phyloP scores from a whole-genome alignment of 257 asterid species.

The Eustoma russellianum region DNA sequence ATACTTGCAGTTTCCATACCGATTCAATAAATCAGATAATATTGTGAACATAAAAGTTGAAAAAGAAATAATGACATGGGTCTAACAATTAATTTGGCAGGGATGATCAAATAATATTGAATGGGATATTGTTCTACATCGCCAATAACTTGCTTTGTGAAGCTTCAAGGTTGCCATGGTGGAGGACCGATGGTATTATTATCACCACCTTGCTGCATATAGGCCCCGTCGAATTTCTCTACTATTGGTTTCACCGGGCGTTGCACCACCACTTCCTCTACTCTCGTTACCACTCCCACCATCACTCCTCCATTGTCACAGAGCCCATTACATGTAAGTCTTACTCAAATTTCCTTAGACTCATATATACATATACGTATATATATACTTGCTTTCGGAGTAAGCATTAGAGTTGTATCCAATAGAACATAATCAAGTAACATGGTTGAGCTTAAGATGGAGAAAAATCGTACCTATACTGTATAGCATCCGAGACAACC shows the following conservation, averaged over 20 bases:
- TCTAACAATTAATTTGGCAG: conserved; percentile 16
- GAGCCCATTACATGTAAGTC: conserved; percentile 61
- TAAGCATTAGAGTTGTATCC: too few relatives aligned
- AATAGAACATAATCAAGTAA: too few relatives aligned
- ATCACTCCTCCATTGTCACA: conserved; percentile 69
- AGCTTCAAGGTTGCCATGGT: conserved; percentile 30
- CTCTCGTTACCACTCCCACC: conserved; percentile 81
- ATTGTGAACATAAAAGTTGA: too few relatives aligned
- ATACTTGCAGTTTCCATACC: too few relatives aligned
- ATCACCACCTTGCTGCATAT: conserved; percentile 33
- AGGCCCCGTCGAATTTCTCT: conserved; percentile 68
- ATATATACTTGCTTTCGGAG: too few relatives aligned
- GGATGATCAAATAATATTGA: conserved; percentile 70
- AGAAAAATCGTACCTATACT: too few relatives aligned
- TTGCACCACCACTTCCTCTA: conserved; percentile 75
- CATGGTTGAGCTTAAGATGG: too few relatives aligned
- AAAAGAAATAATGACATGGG: too few relatives aligned
- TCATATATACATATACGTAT: too few relatives aligned
- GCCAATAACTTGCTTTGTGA: background rate
- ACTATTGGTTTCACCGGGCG: conserved; percentile 76
- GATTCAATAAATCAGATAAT: too few relatives aligned
- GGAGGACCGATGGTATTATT: conserved; percentile 50
- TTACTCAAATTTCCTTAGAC: too few relatives aligned
- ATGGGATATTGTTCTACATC: conserved; percentile 42
- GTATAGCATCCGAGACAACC: too few relatives aligned